A percentile compares a stretch with the other conserved stretches of the same genome.
Evolutionary conservation across 139 green algal genomes (phyloP).

Genomic region (Volvox reticuliferus): DNA sequence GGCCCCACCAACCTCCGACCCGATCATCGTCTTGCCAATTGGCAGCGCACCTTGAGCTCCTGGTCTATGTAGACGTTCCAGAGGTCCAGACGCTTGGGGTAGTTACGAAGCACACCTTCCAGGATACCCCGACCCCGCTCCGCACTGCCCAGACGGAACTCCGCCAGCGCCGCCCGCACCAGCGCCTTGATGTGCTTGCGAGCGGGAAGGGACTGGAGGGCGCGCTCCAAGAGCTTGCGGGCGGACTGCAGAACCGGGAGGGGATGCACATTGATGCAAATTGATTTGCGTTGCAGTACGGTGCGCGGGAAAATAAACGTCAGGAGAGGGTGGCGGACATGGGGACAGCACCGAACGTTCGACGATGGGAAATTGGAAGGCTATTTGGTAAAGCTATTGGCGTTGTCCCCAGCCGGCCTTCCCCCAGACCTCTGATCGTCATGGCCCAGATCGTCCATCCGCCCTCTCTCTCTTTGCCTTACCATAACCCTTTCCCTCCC

Average conservation of each 20-base stretch:
- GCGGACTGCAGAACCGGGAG: slow-evolving; percentile 12
- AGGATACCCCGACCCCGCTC: slow-evolving; percentile 89
- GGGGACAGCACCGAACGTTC: too few species aligned
- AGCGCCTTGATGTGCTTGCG: slow-evolving; percentile 94
- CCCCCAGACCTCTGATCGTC: too few species aligned
- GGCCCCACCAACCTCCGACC: background rate
- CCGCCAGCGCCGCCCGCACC: slow-evolving; percentile 80
- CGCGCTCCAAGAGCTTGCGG: slow-evolving; percentile 76
- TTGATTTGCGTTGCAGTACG: too few species aligned
- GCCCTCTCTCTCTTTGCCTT: background rate
- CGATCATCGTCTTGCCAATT: background rate
- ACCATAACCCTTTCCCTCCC: background rate
- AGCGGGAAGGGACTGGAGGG: slow-evolving; percentile 81
- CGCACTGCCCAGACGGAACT: slow-evolving; percentile 82
- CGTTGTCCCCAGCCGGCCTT: too few species aligned
- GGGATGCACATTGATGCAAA: too few species aligned
- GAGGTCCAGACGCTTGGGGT: slow-evolving; percentile 95
- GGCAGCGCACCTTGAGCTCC: slow-evolving; percentile 56
- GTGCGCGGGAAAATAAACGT: too few species aligned
- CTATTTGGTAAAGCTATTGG: too few species aligned
- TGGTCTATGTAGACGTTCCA: slow-evolving; percentile 98
- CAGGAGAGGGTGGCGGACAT: too few species aligned
- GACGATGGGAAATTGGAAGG: too few species aligned
- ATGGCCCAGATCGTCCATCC: too few species aligned
- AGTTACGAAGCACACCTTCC: slow-evolving; percentile 92